These are phyloP conservation scores for Populus ilicifolia DNA, from an alignment of 345 rosid genomes.

Conservation along the genomic window DNA sequence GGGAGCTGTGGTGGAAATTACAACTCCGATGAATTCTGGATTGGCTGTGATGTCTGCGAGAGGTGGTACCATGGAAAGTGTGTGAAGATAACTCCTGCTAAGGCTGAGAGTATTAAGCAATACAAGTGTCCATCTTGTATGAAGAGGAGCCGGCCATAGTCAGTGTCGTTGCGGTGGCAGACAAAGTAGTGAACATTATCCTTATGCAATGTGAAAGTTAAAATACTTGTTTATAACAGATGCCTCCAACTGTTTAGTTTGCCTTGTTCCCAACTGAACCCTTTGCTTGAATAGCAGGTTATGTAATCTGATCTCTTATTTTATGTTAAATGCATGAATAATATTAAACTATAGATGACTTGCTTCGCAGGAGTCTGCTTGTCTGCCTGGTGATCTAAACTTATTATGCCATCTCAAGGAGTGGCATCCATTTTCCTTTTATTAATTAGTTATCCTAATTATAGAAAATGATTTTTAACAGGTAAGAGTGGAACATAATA, in stretches of 20 bases:
- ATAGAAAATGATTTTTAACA: neutral
- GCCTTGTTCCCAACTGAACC: constrained; percentile 18
- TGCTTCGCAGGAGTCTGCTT: neutral
- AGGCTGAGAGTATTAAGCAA: constrained; percentile 78
- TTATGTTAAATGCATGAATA: constrained; percentile 15
- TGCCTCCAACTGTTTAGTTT: constrained; percentile 18
- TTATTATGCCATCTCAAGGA: neutral
- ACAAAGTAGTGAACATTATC: constrained; percentile 7
- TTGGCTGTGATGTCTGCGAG: constrained; percentile 80
- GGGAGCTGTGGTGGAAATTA: constrained; percentile 84
- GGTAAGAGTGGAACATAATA: neutral
- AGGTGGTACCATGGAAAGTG: constrained; percentile 92
- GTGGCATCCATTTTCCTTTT: neutral
- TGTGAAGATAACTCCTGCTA: constrained; percentile 81
- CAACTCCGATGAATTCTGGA: constrained; percentile 80
- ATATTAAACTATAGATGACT: neutral
- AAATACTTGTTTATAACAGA: constrained; percentile 29
- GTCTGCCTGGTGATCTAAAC: neutral
- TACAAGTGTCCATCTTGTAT: constrained; percentile 84
- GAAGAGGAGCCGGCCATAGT: constrained; percentile 47
- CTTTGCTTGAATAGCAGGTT: constrained; percentile 20
- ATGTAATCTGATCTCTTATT: constrained; percentile 23
- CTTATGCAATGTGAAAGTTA: constrained; percentile 9
- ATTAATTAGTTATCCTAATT: neutral
- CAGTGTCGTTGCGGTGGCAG: neutral